Evolutionary conservation across 1,284 basidiomycete genomes (phyloP).

Genomic region (Meripilus lineatus): DNA sequence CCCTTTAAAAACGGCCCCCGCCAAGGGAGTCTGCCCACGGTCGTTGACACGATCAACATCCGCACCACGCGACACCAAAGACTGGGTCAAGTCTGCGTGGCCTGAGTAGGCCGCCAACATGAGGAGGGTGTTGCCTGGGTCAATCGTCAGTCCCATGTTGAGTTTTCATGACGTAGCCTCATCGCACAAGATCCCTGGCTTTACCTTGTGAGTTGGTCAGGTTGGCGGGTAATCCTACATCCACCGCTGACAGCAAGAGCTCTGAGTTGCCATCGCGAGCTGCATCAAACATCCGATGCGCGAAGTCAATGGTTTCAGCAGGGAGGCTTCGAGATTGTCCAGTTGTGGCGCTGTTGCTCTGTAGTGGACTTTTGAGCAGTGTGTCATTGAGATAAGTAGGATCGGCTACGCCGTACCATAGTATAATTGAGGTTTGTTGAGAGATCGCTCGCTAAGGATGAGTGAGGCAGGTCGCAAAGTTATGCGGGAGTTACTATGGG

Average conservation of each 20-base stretch:
- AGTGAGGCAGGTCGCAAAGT: no score
- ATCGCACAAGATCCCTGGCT: not conserved
- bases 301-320: slow-evolving; percentile 59
- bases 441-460: no score
- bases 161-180: not conserved
- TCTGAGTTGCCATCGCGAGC: slow-evolving; percentile 58
- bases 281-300: slow-evolving; percentile 72
- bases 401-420: not conserved
- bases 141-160: not conserved
- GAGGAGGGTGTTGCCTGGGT: slow-evolving; percentile 67
- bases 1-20: slow-evolving; percentile 80
- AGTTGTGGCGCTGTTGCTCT: not conserved
- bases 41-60: slow-evolving; percentile 76
- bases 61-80: slow-evolving; percentile 51
- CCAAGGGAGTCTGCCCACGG: slow-evolving; percentile 72
- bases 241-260: slow-evolving; percentile 54
- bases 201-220: slow-evolving; percentile 71
- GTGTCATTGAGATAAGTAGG: not conserved
- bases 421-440: not conserved
- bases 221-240: slow-evolving; percentile 73
- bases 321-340: slow-evolving; percentile 22
- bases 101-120: slow-evolving; percentile 85
- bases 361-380: not conserved
- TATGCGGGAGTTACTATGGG: no score
- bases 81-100: slow-evolving; percentile 50